phyloP scores from a whole-genome alignment of 768 basidiomycete genomes.

The Sporobolomyces pararoseus region DNA sequence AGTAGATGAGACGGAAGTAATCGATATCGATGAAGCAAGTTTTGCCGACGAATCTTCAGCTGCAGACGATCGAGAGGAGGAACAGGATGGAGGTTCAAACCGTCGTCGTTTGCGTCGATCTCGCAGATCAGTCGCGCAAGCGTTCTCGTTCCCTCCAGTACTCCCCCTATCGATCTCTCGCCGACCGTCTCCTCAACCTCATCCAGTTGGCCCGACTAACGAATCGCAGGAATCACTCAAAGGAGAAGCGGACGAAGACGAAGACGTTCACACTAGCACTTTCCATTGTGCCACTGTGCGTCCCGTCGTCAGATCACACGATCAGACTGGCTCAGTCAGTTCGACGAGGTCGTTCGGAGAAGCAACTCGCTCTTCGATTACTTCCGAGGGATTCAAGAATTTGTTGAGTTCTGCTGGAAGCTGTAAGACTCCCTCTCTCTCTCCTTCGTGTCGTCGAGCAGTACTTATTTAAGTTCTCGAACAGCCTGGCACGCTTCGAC shows the following conservation, averaged over 20 bases:
- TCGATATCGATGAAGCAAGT: constrained; percentile 11
- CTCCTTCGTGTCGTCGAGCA: too few species aligned
- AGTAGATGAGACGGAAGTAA: constrained; percentile 8
- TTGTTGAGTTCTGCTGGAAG: neutral
- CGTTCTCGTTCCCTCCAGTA: neutral
- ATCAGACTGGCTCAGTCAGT: neutral
- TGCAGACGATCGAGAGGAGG: neutral
- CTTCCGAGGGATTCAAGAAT: constrained; percentile 19
- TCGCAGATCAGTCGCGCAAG: neutral
- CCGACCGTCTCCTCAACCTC: neutral
- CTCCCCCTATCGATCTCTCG: neutral
- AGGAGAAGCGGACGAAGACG: constrained; percentile 17
- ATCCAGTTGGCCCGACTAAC: neutral
- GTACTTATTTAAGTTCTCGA: neutral
- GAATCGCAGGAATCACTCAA: constrained; percentile 10
- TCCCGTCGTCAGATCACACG: too few species aligned
- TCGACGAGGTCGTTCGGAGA: constrained; percentile 1
- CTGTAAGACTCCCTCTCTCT: neutral
- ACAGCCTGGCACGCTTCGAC: constrained; percentile 7
- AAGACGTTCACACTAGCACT: constrained; percentile 15
- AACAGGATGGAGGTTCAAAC: too few species aligned
- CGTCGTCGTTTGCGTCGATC: too few species aligned
- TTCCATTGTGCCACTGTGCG: constrained; percentile 35
- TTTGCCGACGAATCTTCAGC: constrained; percentile 15
- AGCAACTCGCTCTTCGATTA: neutral